Evolutionary conservation across 208 protist genomes (phyloP), one percentile per base, ranked within the genome.

Genomic region (Wallacemonas sp.): DNA sequence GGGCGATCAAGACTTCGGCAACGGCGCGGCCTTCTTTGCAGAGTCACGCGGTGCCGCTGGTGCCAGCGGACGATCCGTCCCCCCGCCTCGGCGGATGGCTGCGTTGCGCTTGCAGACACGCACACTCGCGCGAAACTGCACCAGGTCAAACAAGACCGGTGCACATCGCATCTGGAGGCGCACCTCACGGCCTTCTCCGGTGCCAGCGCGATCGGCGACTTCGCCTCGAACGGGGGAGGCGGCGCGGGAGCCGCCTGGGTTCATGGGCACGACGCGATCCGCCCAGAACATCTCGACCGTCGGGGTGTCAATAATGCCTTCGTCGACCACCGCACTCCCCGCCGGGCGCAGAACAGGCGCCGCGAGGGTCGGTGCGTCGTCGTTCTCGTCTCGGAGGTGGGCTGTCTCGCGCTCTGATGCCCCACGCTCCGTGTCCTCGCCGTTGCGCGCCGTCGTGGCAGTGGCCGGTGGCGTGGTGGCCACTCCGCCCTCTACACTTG

Each of bases 221-320:
- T 19, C 60, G 21, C 4, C 33, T 6, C 12, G 6, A 12, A 15
- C 9, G 17, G n/a, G 24, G 24, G 68, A 26, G 15, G 50, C 30
- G 13, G 50, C 26, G 50, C 30, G 50, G 8, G 50, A 57, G 24
- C 17, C 0, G n/a, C 5, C 5, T 9, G 26, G 24, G 21, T 8
- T 34, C 30, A 19, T 32, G 50, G 50, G 50, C 12, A 57, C 22
- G 9, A 38, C 30, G 29, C 50, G 50, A 57, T 57, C 50, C 21
- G 74, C 77, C 77, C 83, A 88, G 57, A 74, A 75, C 69, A 93
- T 73, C 36, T 81, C 68, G 33, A 93, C 66, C 0, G 80, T 87
- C 1, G 87, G 87, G 1, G 83, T 93, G 41, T 73, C 46, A 30
- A 87, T 33, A 29, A 78, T 66, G 33, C 63, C 69, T 32, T 83